Evolutionary conservation across 257 asterid genomes (phyloP), one percentile per base, ranked within the genome.

Genomic region (Solanum chiquidenum): DNA sequence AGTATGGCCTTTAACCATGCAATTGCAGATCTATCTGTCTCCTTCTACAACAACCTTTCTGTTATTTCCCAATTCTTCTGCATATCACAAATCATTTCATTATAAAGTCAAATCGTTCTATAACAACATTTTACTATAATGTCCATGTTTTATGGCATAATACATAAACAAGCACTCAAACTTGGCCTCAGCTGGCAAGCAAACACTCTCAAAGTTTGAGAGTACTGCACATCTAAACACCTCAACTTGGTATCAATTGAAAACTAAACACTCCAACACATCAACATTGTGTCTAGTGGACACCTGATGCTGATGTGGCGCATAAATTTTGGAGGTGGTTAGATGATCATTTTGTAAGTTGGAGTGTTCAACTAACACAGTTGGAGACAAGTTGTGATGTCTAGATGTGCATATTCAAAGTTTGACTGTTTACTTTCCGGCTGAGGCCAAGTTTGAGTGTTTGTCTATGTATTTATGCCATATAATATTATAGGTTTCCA

Each of bases 21-120:
- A 77, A 89, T 42, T 4, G 90, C 21, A 73, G 95, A 91, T 55
- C 90, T 93, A 73, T 92, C 96, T 6, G 86, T 85, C 52, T 89
- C 73, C 79, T 93, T 52, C 55, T 46, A 92, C 18, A 93, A 44
- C 76, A 93, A 76, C 87, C 85, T 90, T 88, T 94, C 96, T 2
- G 90, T 89, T 46, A 90, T 92, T 84, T 94, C 94, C 98, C 96
- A 94, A 72, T 89, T 91, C 89, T 90, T 89, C 98, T 93, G 94
- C 89, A 86, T 9, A 87, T 13, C 52, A 74, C 52, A 74, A 74
- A 74, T 37, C 52, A 74, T 74, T 74, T 37, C 83, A 18, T 20
- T 74, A 11, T 21, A 16, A 23, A 16, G 25, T 72, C 44, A 4
- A 29, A 25, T 4, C 5, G 0, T 9, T 71, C 8, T 72, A 33